Percentiles rank a stretch among this genome's conserved stretches.
Evolutionary conservation across 2,329 filamentous ascomycete genomes (phyloP).

Genomic region (Calonectria multiphialidica): DNA sequence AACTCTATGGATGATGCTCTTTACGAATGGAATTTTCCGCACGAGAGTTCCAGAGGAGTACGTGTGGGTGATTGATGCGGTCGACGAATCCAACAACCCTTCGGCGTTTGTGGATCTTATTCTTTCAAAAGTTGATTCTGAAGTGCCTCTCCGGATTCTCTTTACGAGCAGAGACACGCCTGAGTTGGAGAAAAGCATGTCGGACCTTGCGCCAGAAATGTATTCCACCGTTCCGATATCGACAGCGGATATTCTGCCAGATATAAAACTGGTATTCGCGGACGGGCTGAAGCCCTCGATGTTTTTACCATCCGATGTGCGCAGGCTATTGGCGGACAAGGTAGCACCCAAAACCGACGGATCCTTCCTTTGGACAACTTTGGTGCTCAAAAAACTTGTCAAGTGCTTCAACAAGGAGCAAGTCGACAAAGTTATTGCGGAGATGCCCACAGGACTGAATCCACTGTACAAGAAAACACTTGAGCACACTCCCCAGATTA

Average conservation of each 20-base stretch:
- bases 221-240: slow-evolving; percentile 18
- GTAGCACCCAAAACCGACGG: slow-evolving; percentile 51
- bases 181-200: slow-evolving; percentile 29
- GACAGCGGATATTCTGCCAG: slow-evolving; percentile 29
- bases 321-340: slow-evolving; percentile 35
- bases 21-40: slow-evolving; percentile 24
- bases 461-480: slow-evolving; percentile 49
- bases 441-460: slow-evolving; percentile 49
- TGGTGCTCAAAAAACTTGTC: slow-evolving; percentile 48
- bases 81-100: slow-evolving; percentile 35
- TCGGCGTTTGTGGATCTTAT: slow-evolving; percentile 40
- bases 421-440: slow-evolving; percentile 46
- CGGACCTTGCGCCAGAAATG: slow-evolving; percentile 8
- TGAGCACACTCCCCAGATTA: slow-evolving; percentile 43
- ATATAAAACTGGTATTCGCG: slow-evolving; percentile 28
- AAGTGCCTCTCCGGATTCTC: slow-evolving; percentile 36
- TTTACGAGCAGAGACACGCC: slow-evolving; percentile 46
- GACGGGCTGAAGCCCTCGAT: not conserved
- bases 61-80: slow-evolving; percentile 41
- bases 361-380: slow-evolving; percentile 52
- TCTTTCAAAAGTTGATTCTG: slow-evolving; percentile 37
- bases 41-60: slow-evolving; percentile 40
- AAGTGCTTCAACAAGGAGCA: slow-evolving; percentile 44
- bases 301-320: slow-evolving; percentile 30
- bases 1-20: slow-evolving; percentile 37